phyloP scores from a whole-genome alignment of 495 filamentous ascomycete species.

The Penicillium macrosclerotiorum region DNA sequence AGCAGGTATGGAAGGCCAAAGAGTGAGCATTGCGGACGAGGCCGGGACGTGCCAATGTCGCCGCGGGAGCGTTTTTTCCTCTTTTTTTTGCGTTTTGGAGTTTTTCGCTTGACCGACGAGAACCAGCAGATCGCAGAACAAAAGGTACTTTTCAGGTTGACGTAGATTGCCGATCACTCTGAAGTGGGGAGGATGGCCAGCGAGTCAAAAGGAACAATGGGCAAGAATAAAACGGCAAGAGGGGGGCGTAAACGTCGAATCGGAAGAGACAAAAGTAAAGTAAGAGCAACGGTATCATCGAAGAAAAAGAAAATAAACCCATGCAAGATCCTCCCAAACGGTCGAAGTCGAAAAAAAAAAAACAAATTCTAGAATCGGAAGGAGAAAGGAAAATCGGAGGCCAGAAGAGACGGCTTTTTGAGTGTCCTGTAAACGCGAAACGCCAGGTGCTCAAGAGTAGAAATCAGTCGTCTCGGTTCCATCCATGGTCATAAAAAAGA shows the following conservation, averaged over 20 bases:
- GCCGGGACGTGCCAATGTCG: constrained; percentile 32
- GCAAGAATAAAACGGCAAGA: constrained; percentile 13
- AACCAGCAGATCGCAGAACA: constrained; percentile 31
- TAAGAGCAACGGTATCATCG: constrained; percentile 39
- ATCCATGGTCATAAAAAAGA: constrained; percentile 15
- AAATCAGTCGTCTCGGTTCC: constrained; percentile 9
- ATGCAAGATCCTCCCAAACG: constrained; percentile 29
- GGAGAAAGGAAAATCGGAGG: constrained; percentile 17
- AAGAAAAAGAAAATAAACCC: constrained; percentile 29
- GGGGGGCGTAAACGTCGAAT: constrained; percentile 32
- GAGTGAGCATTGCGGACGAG: background rate
- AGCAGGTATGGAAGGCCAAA: background rate
- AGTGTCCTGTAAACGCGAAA: background rate
- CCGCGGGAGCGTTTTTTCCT: constrained; percentile 36
- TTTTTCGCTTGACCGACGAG: constrained; percentile 30
- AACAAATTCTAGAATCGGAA: constrained; percentile 29
- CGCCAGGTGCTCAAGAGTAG: background rate
- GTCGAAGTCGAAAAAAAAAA: constrained; percentile 6
- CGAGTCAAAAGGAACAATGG: constrained; percentile 15
- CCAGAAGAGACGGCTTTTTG: constrained; percentile 3
- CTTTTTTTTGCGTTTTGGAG: constrained; percentile 30
- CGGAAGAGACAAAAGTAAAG: constrained; percentile 22
- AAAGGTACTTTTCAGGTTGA: constrained; percentile 38
- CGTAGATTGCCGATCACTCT: constrained; percentile 24
- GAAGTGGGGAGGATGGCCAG: constrained; percentile 22